Base-by-base conservation (phyloP, 2,329 filamentous ascomycete species). In the Venturia carpophila region DNA sequence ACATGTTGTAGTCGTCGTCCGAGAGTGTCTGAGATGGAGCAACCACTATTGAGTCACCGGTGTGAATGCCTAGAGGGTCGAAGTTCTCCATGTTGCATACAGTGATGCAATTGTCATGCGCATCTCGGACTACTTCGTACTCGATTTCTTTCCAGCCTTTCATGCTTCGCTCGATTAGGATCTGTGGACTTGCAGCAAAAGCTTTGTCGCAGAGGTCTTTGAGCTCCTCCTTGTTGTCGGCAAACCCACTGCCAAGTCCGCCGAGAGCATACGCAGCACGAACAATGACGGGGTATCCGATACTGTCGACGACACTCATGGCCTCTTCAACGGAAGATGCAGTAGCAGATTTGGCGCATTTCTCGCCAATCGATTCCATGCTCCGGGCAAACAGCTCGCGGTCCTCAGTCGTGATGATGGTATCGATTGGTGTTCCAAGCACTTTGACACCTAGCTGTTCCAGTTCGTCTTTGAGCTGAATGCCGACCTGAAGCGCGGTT, bases 1-100 rank as follows among this genome's bases (percentile, higher is more conserved):
- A 85, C 94, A 97, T 97, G 79, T 97, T 96, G 82, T 97, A 99
- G 77, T 99, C 94, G 75, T 97, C 92, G 67, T 99, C 93, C 2
- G 92, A 96, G 24, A 99, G 82, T 0, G 94, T 99, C 78, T 97
- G 94, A 3, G 93, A 97, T 49, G 94, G 94, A 10, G 94, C 94
- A 60, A 99, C 94, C 63, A 99, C 94, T 69, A 99, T 97, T 15
- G 93, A 97, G 75, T 99, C 94, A 76, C 94, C 94, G 2, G 94
- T 99, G 74, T 97, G 94, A 68, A 97, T 97, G 72, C 94, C 94
- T 1, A 99, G 87, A 65, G 94, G 94, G 76, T 99, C 94, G 73
- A 99, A 99, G 80, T 99, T 99, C 80, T 99, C 94, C 94, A 99
- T 97, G 81, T 99, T 99, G 78, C 94, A 99, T 68, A 99, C 94